A percentile compares a stretch with the other conserved stretches of the same genome.
Evolutionary conservation across 1,139 yeast species (phyloP).

Genomic region (Candida glucosophila): DNA sequence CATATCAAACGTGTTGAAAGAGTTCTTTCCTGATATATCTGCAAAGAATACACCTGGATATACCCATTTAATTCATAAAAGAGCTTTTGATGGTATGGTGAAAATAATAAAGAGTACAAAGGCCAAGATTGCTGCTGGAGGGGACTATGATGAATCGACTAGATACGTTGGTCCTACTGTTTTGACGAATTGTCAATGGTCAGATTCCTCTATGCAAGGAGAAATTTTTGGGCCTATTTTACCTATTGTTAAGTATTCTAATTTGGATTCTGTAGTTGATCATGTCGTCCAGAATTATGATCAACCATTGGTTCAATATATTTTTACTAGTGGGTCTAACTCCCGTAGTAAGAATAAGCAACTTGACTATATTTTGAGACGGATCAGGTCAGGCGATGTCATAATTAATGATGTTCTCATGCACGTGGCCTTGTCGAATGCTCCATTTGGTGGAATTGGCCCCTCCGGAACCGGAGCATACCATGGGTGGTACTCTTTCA

Average conservation of each 20-base stretch:
- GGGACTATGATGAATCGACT: constrained; percentile 33
- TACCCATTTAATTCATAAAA: constrained; percentile 58
- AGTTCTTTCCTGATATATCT: constrained; percentile 38
- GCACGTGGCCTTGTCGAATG: constrained; percentile 61
- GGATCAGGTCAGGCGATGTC: constrained; percentile 68
- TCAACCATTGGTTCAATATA: constrained; percentile 82
- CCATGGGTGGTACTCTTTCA: constrained; percentile 71
- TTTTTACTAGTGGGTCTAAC: constrained; percentile 46
- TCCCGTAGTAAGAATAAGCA: constrained; percentile 34
- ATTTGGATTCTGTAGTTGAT: constrained; percentile 40
- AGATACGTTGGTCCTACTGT: constrained; percentile 71
- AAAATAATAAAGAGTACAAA: constrained; percentile 40
- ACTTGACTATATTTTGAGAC: constrained; percentile 39
- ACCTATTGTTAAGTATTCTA: constrained; percentile 55
- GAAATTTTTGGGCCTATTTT: constrained; percentile 85
- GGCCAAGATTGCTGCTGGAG: constrained; percentile 57
- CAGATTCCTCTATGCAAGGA: constrained; percentile 63
- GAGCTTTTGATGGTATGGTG: constrained; percentile 46
- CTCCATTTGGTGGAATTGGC: constrained; percentile 94
- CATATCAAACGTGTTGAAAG: constrained; percentile 33
- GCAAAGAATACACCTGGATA: constrained; percentile 22
- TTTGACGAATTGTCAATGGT: constrained; percentile 50
- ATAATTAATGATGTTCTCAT: constrained; percentile 64
- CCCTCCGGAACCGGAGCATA: constrained; percentile 73
- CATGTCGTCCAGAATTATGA: constrained; percentile 50